Evolutionary conservation across 768 basidiomycete genomes (phyloP).

Genomic region (Xanthoconium stramineum): DNA sequence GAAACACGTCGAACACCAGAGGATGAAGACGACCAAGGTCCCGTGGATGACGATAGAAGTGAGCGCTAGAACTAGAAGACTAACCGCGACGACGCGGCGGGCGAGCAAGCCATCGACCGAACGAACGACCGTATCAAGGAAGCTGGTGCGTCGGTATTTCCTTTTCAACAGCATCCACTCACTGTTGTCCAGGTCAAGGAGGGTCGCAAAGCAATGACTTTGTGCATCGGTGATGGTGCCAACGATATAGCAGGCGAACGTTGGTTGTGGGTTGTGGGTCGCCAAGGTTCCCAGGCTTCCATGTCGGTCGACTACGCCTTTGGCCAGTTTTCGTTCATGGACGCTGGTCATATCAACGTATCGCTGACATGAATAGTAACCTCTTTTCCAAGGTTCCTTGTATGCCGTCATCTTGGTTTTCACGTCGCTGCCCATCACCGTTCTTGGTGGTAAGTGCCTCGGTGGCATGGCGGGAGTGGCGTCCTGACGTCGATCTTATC

Average conservation of each 20-base stretch:
- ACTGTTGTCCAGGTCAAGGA: slow-evolving; percentile 73
- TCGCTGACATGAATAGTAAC: slow-evolving; percentile 95
- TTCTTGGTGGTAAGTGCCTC: slow-evolving; percentile 69
- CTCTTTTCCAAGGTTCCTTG: slow-evolving; percentile 88
- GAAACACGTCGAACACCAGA: no score
- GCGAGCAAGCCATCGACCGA: no score
- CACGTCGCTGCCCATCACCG: slow-evolving; percentile 89
- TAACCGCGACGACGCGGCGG: no score
- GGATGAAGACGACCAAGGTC: no score
- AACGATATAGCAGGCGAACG: slow-evolving; percentile 99
- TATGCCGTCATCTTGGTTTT: slow-evolving; percentile 54
- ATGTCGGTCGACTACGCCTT: slow-evolving; percentile 99
- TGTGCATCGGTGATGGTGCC: slow-evolving; percentile 95
- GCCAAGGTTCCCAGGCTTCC: slow-evolving; percentile 96
- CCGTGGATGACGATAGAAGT: no score
- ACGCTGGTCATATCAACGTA: slow-evolving; percentile 93
- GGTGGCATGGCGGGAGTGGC: background rate
- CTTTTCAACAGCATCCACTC: background rate
- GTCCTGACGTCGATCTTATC: slow-evolving; percentile 8
- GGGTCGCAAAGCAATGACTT: slow-evolving; percentile 91
- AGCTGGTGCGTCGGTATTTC: slow-evolving; percentile 54
- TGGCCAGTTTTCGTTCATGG: slow-evolving; percentile 98
- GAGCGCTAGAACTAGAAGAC: no score
- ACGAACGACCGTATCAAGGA: slow-evolving; percentile 27
- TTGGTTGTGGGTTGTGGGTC: slow-evolving; percentile 89